phyloP scores from a whole-genome alignment of 2,329 filamentous ascomycete species.

The Penicillium italicum region DNA sequence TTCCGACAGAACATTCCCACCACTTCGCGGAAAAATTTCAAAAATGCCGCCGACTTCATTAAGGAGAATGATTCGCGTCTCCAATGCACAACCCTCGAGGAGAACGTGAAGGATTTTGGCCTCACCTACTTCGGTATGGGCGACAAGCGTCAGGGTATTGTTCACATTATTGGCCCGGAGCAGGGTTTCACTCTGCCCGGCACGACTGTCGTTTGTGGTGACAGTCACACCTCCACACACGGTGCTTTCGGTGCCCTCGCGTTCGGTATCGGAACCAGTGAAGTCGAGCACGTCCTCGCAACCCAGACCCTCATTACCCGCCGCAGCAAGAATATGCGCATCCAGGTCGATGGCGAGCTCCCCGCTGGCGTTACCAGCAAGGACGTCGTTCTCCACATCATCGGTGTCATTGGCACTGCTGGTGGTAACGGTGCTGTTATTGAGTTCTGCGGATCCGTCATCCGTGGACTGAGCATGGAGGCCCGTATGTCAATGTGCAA shows the following conservation, averaged over 20 bases:
- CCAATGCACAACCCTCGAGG: constrained; percentile 93
- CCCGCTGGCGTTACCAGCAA: constrained; percentile 91
- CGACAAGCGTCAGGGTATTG: constrained; percentile 96
- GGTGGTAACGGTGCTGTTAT: constrained; percentile 93
- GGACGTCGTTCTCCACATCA: constrained; percentile 88
- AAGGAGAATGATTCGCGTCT: constrained; percentile 88
- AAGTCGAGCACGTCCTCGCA: constrained; percentile 96
- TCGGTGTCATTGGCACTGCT: constrained; percentile 90
- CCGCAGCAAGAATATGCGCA: constrained; percentile 97
- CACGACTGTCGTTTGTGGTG: constrained; percentile 94
- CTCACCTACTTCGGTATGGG: constrained; percentile 95
- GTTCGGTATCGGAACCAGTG: constrained; percentile 95
- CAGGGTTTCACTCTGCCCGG: constrained; percentile 97
- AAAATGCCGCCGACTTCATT: constrained; percentile 90
- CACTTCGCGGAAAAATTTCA: constrained; percentile 82
- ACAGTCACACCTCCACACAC: constrained; percentile 97
- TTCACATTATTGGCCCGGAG: constrained; percentile 97
- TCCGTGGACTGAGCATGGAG: constrained; percentile 86
- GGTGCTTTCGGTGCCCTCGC: constrained; percentile 93
- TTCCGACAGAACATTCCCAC: constrained; percentile 80
- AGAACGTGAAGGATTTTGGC: constrained; percentile 95
- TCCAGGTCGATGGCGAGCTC: constrained; percentile 89
- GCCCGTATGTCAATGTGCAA: constrained; percentile 99
- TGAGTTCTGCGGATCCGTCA: constrained; percentile 94
- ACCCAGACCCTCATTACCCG: constrained; percentile 94